Base-by-base conservation (phyloP, 352 stramenopile genomes). In the Phytopythium mirpurense region DNA sequence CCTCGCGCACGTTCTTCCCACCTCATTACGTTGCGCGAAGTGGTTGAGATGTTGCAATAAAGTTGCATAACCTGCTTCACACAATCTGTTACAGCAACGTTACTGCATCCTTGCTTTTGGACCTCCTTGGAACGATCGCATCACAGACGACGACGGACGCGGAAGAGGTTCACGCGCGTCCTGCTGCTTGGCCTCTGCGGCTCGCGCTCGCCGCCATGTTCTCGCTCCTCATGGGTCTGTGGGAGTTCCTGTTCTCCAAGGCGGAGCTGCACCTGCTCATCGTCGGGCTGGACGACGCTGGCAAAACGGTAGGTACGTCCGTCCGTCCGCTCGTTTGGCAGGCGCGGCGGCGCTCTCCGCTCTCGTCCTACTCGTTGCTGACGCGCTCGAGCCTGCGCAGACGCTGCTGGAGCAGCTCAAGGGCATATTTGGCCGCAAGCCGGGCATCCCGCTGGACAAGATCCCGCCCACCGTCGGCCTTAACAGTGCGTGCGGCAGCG, bases 371-470 rank as follows among this genome's bases (percentile, higher is more conserved):
- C n/a, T 35, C 26, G 5, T 32, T 36, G 43, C 24, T 21, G 11
- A 21, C 37, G 53, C 14, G n/a, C 27, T 8, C 3, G 7, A 5
- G 3, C 11, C 0, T 3, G 19, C 32, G 35, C 47, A 91, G 81
- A 97, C 88, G 43, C 69, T 97, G 26, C 54, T 97, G 47, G 90
- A 97, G 60, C 80, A 95, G 62, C 76, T 96, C 54, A 97, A 97
- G 63, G 68, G 78, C 42, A 90, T 96, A 37, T 97, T 95, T 51
- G 73, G 81, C 54, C 93, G 96, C 59, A 92, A 93, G 50, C 60
- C 74, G 34, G 83, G 87, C 57, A 96, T 96, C 41, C 87, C 87
- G 34, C 68, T 94, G n/a, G 78, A 95, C 56, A 93, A 93, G 51
- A 97, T 97, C 57, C 85, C 88, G 27, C 90, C 90, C 15, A 97